These are phyloP conservation scores for Coemansia aciculifera DNA, from an alignment of 192 early-diverging fungal species.

Conservation along the genomic window DNA sequence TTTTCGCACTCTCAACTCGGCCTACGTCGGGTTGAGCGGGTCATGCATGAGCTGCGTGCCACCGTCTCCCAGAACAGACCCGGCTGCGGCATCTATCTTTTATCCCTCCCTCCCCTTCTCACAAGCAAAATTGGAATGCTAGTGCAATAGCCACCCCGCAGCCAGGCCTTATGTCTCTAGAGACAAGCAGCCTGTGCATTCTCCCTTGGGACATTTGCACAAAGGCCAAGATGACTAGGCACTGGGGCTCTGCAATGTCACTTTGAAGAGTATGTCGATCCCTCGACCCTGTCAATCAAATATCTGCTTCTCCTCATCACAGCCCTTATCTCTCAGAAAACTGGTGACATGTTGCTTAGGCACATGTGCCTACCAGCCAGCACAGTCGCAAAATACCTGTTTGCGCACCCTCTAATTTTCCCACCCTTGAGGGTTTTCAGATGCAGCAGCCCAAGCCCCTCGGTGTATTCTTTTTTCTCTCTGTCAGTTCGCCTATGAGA, in stretches of 20 bases:
- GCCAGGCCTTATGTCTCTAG: neutral
- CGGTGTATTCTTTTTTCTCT: neutral
- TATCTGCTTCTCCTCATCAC: neutral
- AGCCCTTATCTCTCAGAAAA: neutral
- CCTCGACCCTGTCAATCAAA: constrained; percentile 9
- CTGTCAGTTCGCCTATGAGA: neutral
- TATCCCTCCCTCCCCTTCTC: neutral
- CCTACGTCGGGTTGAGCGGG: constrained; percentile 8
- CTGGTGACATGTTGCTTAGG: neutral
- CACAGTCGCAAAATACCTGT: neutral
- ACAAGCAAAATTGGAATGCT: neutral
- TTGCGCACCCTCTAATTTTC: neutral
- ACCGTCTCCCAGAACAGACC: constrained; percentile 6
- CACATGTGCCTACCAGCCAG: neutral
- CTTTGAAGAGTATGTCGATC: constrained; percentile 5
- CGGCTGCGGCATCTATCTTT: constrained; percentile 8
- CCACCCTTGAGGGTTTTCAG: constrained; percentile 7
- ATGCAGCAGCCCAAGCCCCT: constrained; percentile 4
- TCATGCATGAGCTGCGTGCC: constrained; percentile 9
- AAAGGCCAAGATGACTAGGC: constrained; percentile 1
- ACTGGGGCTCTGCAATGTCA: constrained; percentile 8
- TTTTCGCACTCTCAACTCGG: neutral
- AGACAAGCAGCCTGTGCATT: neutral
- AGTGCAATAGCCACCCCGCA: neutral
- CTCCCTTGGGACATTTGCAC: neutral